Conservation (phyloP, 2,329 filamentous ascomycete species). For the Clonostachys sp. region DNA sequence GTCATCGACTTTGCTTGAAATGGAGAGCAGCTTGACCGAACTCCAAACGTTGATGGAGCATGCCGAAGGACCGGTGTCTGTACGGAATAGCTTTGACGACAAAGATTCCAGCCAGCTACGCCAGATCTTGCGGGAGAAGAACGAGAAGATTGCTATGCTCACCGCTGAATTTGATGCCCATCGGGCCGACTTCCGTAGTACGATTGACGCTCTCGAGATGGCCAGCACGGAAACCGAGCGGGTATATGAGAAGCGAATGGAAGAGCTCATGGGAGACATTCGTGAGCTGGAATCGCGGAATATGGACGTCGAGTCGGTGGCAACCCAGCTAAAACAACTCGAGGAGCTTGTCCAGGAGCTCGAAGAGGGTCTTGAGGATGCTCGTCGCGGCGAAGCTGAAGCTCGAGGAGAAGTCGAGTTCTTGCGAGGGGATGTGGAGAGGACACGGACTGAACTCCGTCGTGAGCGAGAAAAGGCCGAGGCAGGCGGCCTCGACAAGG, state of each 20-base stretch:
- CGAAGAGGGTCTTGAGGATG: slow-evolving; percentile 94
- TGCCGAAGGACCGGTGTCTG: slow-evolving; percentile 32
- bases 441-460: slow-evolving; percentile 81
- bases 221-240: slow-evolving; percentile 93
- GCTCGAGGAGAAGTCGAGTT: slow-evolving; percentile 96
- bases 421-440: slow-evolving; percentile 87
- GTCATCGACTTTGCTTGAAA: slow-evolving; percentile 74
- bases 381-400: slow-evolving; percentile 88
- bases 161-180: slow-evolving; percentile 94
- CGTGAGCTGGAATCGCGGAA: slow-evolving; percentile 76
- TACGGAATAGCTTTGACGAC: slow-evolving; percentile 50
- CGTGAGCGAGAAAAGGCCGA: slow-evolving; percentile 78
- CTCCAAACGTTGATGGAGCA: slow-evolving; percentile 65
- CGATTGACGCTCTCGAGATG: slow-evolving; percentile 92
- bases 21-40: slow-evolving; percentile 84
- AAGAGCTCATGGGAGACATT: slow-evolving; percentile 78
- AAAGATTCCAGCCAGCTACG: slow-evolving; percentile 74
- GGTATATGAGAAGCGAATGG: slow-evolving; percentile 91
- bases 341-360: slow-evolving; percentile 96
- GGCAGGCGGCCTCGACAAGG: slow-evolving; percentile 23
- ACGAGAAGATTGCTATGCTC: slow-evolving; percentile 90
- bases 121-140: slow-evolving; percentile 85
- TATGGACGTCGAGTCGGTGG: slow-evolving; percentile 88
- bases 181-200: slow-evolving; percentile 91
- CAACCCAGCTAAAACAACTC: slow-evolving; percentile 86